Evolutionary conservation across 805 yeast genomes (phyloP).

Genomic region (Wickerhamomyces canadensis): DNA sequence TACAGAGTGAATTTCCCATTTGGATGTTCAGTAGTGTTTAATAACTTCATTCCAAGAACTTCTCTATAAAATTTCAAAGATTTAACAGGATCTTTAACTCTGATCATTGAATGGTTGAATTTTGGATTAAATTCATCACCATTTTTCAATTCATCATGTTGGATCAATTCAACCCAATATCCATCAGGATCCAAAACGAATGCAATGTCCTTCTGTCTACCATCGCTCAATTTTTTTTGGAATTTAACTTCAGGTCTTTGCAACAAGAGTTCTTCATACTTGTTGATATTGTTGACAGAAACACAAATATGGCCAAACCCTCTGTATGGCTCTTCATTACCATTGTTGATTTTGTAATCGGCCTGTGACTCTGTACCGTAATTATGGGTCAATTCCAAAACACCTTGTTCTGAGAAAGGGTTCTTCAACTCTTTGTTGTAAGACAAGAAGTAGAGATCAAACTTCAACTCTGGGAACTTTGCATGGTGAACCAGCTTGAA

Average conservation of each 20-base stretch:
- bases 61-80: slow-evolving; percentile 76
- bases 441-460: slow-evolving; percentile 66
- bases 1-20: slow-evolving; percentile 79
- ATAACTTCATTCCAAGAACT: slow-evolving; percentile 74
- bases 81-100: slow-evolving; percentile 77
- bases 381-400: slow-evolving; percentile 79
- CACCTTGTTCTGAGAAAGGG: slow-evolving; percentile 41
- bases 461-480: slow-evolving; percentile 49
- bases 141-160: slow-evolving; percentile 42
- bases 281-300: slow-evolving; percentile 73
- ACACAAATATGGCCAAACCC: slow-evolving; percentile 95
- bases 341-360: slow-evolving; percentile 60
- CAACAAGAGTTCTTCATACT: slow-evolving; percentile 54
- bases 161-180: slow-evolving; percentile 91
- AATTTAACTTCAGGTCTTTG: slow-evolving; percentile 65
- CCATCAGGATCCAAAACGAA: slow-evolving; percentile 94
- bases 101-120: slow-evolving; percentile 88
- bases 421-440: slow-evolving; percentile 10
- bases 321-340: slow-evolving; percentile 77
- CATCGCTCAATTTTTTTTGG: slow-evolving; percentile 81
- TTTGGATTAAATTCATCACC: slow-evolving; percentile 30
- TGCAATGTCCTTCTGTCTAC: slow-evolving; percentile 90
- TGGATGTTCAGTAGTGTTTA: slow-evolving; percentile 49
- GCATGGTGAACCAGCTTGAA: slow-evolving; percentile 52
- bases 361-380: slow-evolving; percentile 64